Percentiles rank a stretch among this genome's conserved stretches.
Conservation (phyloP, 352 stramenopile genomes). For the Globisporangium canariense region DNA sequence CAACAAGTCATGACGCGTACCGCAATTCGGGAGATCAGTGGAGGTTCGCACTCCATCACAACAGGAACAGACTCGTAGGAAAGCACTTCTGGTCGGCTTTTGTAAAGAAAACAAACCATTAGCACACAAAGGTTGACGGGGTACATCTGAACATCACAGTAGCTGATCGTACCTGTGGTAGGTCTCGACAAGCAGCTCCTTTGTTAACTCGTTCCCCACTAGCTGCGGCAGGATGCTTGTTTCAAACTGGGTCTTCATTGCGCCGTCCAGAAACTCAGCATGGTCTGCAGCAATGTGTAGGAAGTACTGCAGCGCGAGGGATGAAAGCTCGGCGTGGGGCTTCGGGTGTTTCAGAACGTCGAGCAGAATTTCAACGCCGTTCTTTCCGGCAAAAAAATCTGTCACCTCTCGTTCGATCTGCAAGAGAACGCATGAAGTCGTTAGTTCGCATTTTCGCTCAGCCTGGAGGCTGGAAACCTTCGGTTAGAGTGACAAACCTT, state of each 20-base stretch:
- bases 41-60: conserved; percentile 38
- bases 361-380: conserved; percentile 60
- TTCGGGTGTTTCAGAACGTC: conserved; percentile 68
- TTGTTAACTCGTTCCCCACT: conserved; percentile 55
- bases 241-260: conserved; percentile 41
- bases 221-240: conserved; percentile 55
- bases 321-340: conserved; percentile 59
- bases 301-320: conserved; percentile 79
- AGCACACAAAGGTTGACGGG: neutral
- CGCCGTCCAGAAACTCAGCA: conserved; percentile 30
- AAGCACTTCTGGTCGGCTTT: conserved; percentile 47
- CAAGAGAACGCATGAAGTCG: neutral
- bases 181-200: conserved; percentile 74
- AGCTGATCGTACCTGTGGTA: conserved; percentile 42
- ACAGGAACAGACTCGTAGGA: conserved; percentile 43
- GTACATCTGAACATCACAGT: neutral
- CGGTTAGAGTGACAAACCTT: conserved; percentile 31
- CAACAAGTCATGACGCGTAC: conserved; percentile 23
- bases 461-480: neutral
- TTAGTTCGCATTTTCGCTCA: neutral
- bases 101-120: neutral
- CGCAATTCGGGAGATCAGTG: conserved; percentile 69
- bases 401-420: conserved; percentile 64
- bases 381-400: conserved; percentile 40
- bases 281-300: conserved; percentile 72